Evolutionary conservation across 2,329 filamentous ascomycete species (phyloP).

Genomic region (Exophiala mesophila): DNA sequence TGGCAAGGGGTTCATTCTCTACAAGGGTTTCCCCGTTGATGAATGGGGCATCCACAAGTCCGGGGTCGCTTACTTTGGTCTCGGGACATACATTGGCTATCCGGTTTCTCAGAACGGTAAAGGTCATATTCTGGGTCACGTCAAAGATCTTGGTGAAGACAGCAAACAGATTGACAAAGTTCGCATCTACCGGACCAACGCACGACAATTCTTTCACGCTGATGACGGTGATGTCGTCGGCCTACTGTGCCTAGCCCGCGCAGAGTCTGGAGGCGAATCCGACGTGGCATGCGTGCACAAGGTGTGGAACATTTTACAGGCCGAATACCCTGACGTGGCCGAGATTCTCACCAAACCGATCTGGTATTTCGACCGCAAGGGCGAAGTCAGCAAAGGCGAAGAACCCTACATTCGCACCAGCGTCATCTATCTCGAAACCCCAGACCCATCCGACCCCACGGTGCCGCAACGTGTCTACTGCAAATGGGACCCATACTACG

Average conservation of each 20-base stretch:
- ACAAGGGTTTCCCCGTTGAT: constrained; percentile 75
- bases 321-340: constrained; percentile 71
- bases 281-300: constrained; percentile 74
- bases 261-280: constrained; percentile 76
- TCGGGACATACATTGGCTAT: constrained; percentile 80
- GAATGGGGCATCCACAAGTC: constrained; percentile 75
- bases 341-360: constrained; percentile 69
- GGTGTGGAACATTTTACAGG: constrained; percentile 75
- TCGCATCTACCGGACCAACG: constrained; percentile 84
- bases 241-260: constrained; percentile 72
- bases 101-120: constrained; percentile 81
- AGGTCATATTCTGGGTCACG: constrained; percentile 81
- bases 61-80: constrained; percentile 84
- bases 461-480: constrained; percentile 57
- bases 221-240: constrained; percentile 81
- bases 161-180: constrained; percentile 76
- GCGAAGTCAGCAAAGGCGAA: constrained; percentile 69
- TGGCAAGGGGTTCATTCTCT: constrained; percentile 84
- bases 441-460: constrained; percentile 38
- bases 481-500: constrained; percentile 90
- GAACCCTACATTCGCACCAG: constrained; percentile 67
- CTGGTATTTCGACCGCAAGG: constrained; percentile 92
- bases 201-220: constrained; percentile 78
- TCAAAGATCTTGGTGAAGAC: constrained; percentile 83
- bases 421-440: constrained; percentile 68